Evolutionary conservation across 495 filamentous ascomycete genomes (phyloP), one percentile per base, ranked within the genome.

Genomic region (Alectoria sarmentosa): DNA sequence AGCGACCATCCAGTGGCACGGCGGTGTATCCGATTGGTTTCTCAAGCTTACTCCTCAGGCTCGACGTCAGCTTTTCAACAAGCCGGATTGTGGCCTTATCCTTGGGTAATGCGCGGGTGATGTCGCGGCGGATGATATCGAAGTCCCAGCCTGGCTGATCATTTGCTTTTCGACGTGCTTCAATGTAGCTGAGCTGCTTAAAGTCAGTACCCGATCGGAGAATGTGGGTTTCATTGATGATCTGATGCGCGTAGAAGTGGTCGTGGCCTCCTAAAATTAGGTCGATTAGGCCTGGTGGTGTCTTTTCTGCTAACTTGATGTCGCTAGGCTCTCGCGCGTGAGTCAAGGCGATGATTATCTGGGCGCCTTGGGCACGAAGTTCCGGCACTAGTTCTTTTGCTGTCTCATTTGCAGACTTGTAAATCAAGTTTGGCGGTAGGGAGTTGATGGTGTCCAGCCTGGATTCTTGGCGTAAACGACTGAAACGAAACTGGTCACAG

Each of bases 401-500:
- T 3, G 87, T 88, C 63, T 80, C 76, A 30, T 81, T 83, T 14
- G 89, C 88, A n/a, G 87, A 90, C 69, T 84, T 84, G 77, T 92
- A 96, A 62, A 90, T 83, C 39, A 96, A 76, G 67, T 89, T 76
- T 3, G 91, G 90, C 0, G 91, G 91, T 10, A 96, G 77, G 10
- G 85, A 82, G 73, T 92, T 96, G 73, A 96, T 91, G 0, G 91
- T 96, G 63, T 88, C 90, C 26, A 96, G 80, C 91, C 88, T 90
- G 34, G 19, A 21, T 23, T 39, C 21, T 32, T 30, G n/a, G 28
- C 21, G 46, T 52, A 9, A 61, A 62, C 34, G n/a, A 55, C 4
- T 32, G 13, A 15, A 21, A 65, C 46, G 56, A 66, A 14, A 49
- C 32, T 28, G 26, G 26, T 26, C 7, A 57, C 28, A 48, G 13